Percentiles rank a stretch among this genome's conserved stretches.
phyloP scores from a whole-genome alignment of 352 stramenopile genomes.

The Globisporangium camurandrum region DNA sequence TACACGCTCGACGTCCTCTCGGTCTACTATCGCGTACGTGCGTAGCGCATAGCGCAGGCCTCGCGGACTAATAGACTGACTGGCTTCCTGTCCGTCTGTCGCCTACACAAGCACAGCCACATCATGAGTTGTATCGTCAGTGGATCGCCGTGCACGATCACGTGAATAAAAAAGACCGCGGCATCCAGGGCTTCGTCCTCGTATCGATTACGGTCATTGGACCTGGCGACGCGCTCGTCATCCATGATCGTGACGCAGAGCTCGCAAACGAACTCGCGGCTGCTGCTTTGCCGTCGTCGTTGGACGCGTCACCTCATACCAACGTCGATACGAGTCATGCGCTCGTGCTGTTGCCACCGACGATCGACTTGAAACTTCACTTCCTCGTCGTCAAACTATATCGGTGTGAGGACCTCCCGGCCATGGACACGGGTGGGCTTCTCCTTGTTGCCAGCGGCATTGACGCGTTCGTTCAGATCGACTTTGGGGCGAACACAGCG shows the following conservation, averaged over 20 bases:
- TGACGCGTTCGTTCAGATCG: conserved; percentile 73
- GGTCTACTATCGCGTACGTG: conserved; percentile 54
- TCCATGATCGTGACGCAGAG: conserved; percentile 68
- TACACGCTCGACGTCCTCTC: conserved; percentile 82
- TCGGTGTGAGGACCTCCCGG: conserved; percentile 71
- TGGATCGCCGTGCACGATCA: conserved; percentile 90
- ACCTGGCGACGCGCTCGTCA: conserved; percentile 49
- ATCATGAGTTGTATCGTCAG: conserved; percentile 85
- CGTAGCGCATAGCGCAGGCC: neutral
- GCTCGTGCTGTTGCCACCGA: conserved; percentile 64
- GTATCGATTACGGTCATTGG: conserved; percentile 64
- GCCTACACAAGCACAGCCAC: conserved; percentile 19
- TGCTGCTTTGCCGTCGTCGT: neutral
- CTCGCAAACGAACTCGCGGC: conserved; percentile 42
- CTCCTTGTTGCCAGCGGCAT: conserved; percentile 60
- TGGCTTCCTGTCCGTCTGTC: neutral
- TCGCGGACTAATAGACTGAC: neutral
- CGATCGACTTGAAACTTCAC: conserved; percentile 66
- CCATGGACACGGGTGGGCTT: conserved; percentile 57
- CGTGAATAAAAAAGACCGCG: conserved; percentile 68
- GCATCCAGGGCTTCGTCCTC: conserved; percentile 77
- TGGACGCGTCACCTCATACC: neutral
- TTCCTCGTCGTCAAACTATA: conserved; percentile 78
- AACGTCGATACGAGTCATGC: conserved; percentile 17
- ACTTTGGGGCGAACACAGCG: conserved; percentile 42